A percentile compares a stretch with the other conserved stretches of the same genome.
These are phyloP conservation scores for Actinomucor elegans DNA, from an alignment of 371 early-diverging fungal genomes.

Conservation along the genomic window DNA sequence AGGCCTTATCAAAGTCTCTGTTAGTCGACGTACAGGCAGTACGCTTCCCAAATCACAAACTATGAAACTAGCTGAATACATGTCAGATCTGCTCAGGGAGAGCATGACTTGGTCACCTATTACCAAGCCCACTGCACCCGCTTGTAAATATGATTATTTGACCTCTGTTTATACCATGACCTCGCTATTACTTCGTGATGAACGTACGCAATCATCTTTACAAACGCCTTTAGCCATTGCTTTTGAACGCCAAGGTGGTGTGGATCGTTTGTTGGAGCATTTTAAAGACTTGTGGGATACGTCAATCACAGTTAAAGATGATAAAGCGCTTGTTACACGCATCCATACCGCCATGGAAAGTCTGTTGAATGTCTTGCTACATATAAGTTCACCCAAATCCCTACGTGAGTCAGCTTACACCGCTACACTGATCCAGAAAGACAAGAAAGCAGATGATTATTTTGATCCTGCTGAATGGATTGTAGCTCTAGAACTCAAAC, in stretches of 20 bases:
- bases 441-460: slow-evolving; percentile 52
- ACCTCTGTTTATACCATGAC: slow-evolving; percentile 52
- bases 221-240: slow-evolving; percentile 71
- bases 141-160: slow-evolving; percentile 57
- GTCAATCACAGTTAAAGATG: slow-evolving; percentile 16
- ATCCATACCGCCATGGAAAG: slow-evolving; percentile 55
- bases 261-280: slow-evolving; percentile 57
- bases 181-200: slow-evolving; percentile 47
- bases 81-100: slow-evolving; percentile 53
- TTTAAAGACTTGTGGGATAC: slow-evolving; percentile 61
- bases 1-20: slow-evolving; percentile 69
- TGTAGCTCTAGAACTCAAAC: slow-evolving; percentile 52
- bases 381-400: slow-evolving; percentile 59
- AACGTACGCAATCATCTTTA: slow-evolving; percentile 65
- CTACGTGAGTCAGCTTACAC: slow-evolving; percentile 76
- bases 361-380: slow-evolving; percentile 59
- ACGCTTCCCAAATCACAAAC: slow-evolving; percentile 54
- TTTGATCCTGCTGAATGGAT: slow-evolving; percentile 76
- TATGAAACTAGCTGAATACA: slow-evolving; percentile 56
- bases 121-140: slow-evolving; percentile 23
- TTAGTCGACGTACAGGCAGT: slow-evolving; percentile 61
- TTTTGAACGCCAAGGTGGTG: slow-evolving; percentile 67
- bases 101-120: slow-evolving; percentile 51
- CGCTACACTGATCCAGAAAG: slow-evolving; percentile 54
- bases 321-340: slow-evolving; percentile 16